Evolutionary conservation across 768 basidiomycete genomes (phyloP).

Genomic region (Lentinula edodes): DNA sequence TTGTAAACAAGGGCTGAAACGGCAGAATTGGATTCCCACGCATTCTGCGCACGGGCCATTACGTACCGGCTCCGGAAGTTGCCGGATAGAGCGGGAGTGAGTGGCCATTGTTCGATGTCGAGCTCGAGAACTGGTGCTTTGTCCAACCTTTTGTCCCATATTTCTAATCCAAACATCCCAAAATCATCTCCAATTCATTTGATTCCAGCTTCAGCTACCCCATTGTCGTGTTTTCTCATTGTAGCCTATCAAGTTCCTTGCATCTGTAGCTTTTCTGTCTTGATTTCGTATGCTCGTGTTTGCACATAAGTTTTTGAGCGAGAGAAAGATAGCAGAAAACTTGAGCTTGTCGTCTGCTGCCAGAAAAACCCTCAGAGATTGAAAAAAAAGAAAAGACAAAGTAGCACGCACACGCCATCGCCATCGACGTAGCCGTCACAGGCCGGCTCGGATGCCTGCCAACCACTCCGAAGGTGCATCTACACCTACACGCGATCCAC

Average conservation of each 20-base stretch:
- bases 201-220: neutral
- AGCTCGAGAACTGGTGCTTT: neutral
- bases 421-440: slow-evolving; percentile 3
- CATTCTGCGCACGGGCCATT: slow-evolving; percentile 9
- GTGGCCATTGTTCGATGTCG: slow-evolving; percentile 7
- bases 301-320: neutral
- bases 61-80: neutral
- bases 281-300: neutral
- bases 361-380: neutral
- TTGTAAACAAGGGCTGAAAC: neutral
- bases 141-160: neutral
- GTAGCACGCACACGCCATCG: slow-evolving; percentile 3
- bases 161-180: neutral
- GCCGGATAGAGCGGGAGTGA: slow-evolving; percentile 6
- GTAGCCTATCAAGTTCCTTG: neutral
- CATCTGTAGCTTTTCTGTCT: neutral
- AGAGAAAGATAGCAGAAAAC: neutral
- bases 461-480: neutral
- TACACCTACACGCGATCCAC: neutral
- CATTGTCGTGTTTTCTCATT: neutral
- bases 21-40: neutral
- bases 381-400: neutral
- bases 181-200: neutral
- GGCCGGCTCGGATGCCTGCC: slow-evolving; percentile 4
- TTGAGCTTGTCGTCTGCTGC: neutral